Evolutionary conservation across 1,284 basidiomycete genomes (phyloP).

Genomic region (Anthracocystis panici-leucophaei): DNA sequence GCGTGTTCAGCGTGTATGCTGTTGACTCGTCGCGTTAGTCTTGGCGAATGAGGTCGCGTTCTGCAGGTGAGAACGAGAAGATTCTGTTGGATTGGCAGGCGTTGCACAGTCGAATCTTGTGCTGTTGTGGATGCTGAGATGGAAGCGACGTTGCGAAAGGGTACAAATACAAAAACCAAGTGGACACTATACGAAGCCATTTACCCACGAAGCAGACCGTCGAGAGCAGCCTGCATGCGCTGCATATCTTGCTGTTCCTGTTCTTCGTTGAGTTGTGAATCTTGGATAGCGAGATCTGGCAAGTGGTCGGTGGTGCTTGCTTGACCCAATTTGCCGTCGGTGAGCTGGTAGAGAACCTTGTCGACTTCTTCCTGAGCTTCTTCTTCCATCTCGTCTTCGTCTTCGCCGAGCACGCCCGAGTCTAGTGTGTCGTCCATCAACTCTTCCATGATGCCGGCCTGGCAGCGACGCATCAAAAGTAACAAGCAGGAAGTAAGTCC

Average conservation of each 20-base stretch:
- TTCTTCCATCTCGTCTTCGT: constrained; percentile 93
- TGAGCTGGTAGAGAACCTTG: constrained; percentile 94
- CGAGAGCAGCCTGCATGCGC: constrained; percentile 66
- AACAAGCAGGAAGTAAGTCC: background rate
- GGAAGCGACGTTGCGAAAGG: background rate
- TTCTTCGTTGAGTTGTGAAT: constrained; percentile 46
- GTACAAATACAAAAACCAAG: constrained; percentile 7
- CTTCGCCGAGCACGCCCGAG: constrained; percentile 71
- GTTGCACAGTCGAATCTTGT: background rate
- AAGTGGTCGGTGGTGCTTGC: constrained; percentile 56
- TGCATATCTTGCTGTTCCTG: constrained; percentile 62
- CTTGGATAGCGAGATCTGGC: constrained; percentile 52
- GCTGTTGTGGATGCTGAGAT: background rate
- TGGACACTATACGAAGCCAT: background rate
- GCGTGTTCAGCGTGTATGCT: background rate
- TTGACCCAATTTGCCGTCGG: constrained; percentile 81
- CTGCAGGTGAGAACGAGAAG: too few relatives aligned
- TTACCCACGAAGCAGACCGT: constrained; percentile 63
- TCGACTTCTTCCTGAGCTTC: constrained; percentile 98
- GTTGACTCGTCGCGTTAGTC: background rate
- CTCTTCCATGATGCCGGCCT: constrained; percentile 71
- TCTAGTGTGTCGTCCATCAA: constrained; percentile 72
- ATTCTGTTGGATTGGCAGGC: background rate
- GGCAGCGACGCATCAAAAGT: background rate
- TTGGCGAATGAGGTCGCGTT: background rate